Base-by-base conservation (phyloP, 75 land plant genomes). In the Ceratopteris richardii region DNA sequence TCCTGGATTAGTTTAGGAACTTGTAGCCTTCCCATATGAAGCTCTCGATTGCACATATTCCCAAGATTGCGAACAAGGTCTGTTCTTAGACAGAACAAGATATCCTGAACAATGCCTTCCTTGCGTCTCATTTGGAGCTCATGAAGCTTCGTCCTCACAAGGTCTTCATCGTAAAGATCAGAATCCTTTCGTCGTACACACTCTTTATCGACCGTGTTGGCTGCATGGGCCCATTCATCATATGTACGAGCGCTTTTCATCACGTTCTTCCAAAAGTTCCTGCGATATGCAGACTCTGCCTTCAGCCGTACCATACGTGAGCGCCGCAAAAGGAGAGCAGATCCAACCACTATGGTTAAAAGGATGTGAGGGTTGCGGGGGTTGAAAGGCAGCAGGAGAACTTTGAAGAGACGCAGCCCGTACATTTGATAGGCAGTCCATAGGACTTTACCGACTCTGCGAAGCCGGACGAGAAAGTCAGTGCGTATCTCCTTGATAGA, bases 181-280 rank as follows among this genome's bases (percentile, higher is more conserved):
- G 81, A 55, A 44, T 95, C 97, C 58, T 72, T 86, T 68, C 76
- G 59, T 59, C 79, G 85, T 26, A 53, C 76, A 46, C 22, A 21
- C 26, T 37, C 23, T 59, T 72, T 80, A 31, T 95, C 99, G 39
- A 90, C 73, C 97, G 87, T 95, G 52, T 73, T 84, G 5, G 99
- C 99, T 20, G 89, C 92, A 42, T 95, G 89, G 21, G 93, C 73
- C 97, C 97, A 95, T 51, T 95, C 99, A 58, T 95, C 99, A 51
- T 90, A 90, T 6, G 99, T 95, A 29, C 84, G 57, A 7, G 99
- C 99, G 10, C 63, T 44, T 56, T 79, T 62, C 97, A 95, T 90
- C 89, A 87, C 68, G 57, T 95, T 87, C 46, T 82, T 61, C 92
- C 97, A 87, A 67, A 90, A 95, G 37, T 90, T 90, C 57, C 89